These are phyloP conservation scores for Alternaria gansuensis DNA, from an alignment of 2,329 filamentous ascomycete species.

Conservation along the genomic window DNA sequence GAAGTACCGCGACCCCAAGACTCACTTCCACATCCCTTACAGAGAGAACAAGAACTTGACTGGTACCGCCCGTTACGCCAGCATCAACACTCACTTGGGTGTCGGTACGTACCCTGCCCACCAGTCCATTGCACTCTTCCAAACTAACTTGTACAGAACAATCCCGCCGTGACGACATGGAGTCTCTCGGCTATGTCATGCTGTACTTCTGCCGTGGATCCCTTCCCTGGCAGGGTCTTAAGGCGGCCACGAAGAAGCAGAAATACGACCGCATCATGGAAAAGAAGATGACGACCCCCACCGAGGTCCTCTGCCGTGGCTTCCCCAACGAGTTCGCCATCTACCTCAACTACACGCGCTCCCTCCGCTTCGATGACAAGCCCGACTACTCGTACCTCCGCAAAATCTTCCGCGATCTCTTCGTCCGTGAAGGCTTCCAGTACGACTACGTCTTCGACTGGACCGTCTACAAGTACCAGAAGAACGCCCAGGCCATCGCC, in stretches of 20 bases:
- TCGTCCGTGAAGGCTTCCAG: slow-evolving; percentile 98
- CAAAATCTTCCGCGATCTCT: slow-evolving; percentile 99
- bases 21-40: slow-evolving; percentile 99
- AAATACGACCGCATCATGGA: slow-evolving; percentile 99
- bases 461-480: slow-evolving; percentile 99
- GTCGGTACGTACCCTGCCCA: slow-evolving; percentile 69
- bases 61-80: slow-evolving; percentile 96
- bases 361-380: slow-evolving; percentile 99
- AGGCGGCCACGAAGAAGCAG: slow-evolving; percentile 99
- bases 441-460: slow-evolving; percentile 99
- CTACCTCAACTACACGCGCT: slow-evolving; percentile 99
- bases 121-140: neutral
- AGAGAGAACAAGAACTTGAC: slow-evolving; percentile 99
- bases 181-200: slow-evolving; percentile 98
- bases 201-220: slow-evolving; percentile 99
- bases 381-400: slow-evolving; percentile 99
- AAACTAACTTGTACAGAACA: slow-evolving; percentile 70
- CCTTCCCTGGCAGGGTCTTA: slow-evolving; percentile 97
- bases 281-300: slow-evolving; percentile 99
- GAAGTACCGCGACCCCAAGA: slow-evolving; percentile 99
- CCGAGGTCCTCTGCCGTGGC: slow-evolving; percentile 96
- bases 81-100: slow-evolving; percentile 98
- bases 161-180: slow-evolving; percentile 99
- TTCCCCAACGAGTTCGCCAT: slow-evolving; percentile 99
- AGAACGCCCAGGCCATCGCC: slow-evolving; percentile 95